Evolutionary conservation across 1,139 yeast genomes (phyloP).

Genomic region (Taphrina confusa): DNA sequence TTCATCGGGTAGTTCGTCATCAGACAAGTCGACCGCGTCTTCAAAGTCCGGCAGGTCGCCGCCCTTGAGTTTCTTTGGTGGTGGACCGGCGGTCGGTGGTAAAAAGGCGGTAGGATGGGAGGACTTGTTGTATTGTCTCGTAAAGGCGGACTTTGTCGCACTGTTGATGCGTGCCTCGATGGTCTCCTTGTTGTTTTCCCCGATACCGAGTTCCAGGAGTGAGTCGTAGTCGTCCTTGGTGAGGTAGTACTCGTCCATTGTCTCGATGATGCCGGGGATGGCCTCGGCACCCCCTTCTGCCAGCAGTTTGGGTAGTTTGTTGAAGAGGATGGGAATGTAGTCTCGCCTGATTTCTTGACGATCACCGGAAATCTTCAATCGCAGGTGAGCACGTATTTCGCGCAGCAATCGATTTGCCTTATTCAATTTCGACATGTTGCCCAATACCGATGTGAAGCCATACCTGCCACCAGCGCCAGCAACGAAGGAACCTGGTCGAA

Average conservation of each 20-base stretch:
- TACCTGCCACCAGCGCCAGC: slow-evolving; percentile 57
- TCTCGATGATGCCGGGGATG: slow-evolving; percentile 61
- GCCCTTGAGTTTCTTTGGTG: slow-evolving; percentile 45
- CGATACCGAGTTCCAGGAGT: slow-evolving; percentile 74
- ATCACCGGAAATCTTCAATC: slow-evolving; percentile 76
- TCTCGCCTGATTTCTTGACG: slow-evolving; percentile 73
- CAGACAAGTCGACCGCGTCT: slow-evolving; percentile 53
- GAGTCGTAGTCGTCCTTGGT: slow-evolving; percentile 92
- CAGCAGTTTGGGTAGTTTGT: slow-evolving; percentile 61
- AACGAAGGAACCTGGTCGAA: slow-evolving; percentile 72
- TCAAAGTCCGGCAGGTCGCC: slow-evolving; percentile 58
- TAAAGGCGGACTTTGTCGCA: slow-evolving; percentile 76
- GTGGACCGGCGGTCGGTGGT: slow-evolving; percentile 56
- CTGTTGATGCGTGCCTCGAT: slow-evolving; percentile 67
- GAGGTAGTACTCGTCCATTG: slow-evolving; percentile 79
- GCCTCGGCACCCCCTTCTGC: slow-evolving; percentile 60
- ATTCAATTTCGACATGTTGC: slow-evolving; percentile 82
- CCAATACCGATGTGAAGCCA: slow-evolving; percentile 83
- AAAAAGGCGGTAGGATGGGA: slow-evolving; percentile 87
- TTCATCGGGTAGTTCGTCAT: slow-evolving; percentile 47
- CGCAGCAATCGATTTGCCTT: slow-evolving; percentile 78
- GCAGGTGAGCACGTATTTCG: slow-evolving; percentile 84
- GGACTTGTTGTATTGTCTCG: slow-evolving; percentile 70
- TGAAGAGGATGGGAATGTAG: slow-evolving; percentile 67
- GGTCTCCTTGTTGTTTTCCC: slow-evolving; percentile 46